Base-by-base conservation (phyloP, 106 monocot species). In the Dendrobium chrysotoxum region DNA sequence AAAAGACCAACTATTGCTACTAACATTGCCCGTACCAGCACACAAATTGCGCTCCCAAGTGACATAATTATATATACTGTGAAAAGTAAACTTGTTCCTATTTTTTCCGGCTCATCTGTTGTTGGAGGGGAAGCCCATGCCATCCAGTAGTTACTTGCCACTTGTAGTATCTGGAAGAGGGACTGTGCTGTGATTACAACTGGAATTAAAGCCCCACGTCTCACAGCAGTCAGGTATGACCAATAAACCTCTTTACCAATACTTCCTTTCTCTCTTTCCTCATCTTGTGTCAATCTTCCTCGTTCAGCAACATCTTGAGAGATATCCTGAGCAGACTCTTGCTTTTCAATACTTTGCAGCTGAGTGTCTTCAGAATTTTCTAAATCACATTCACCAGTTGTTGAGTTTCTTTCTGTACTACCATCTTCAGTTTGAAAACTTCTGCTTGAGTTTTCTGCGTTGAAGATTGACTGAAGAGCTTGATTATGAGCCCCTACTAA, bases 121-220 rank as follows among this genome's bases (percentile, higher is more conserved):
- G 90, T 86, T 73, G 92, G 77, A 82, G 91, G 92, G 79, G 97
- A 79, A 53, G 92, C 93, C 93, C 93, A 94, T 58, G 94, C 89
- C 80, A 96, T 96, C 96, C 96, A 97, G 47, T 97, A 97, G 85
- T 97, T 97, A 82, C 96, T 93, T 74, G 89, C 86, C 38, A 97
- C 87, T 71, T 97, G 96, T 30, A 93, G 72, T 72, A 87, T 79
- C 82, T 96, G 95, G 79, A 93, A 96, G 53, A 96, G 79, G 8
- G 82, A 81, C 55, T 96, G 95, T 28, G 88, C 81, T 41, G 70
- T 78, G 41, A 96, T 50, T 82, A 91, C 90, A 5, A 96, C 7
- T 42, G 93, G 95, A 54, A 88, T 81, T 47, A 94, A 77, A 38
- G 84, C 86, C 53, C 96, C 96, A n/a, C 89, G 84, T 67, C 81